phyloP scores from a whole-genome alignment of 805 yeast genomes.

The Saccharomyces mikatae region DNA sequence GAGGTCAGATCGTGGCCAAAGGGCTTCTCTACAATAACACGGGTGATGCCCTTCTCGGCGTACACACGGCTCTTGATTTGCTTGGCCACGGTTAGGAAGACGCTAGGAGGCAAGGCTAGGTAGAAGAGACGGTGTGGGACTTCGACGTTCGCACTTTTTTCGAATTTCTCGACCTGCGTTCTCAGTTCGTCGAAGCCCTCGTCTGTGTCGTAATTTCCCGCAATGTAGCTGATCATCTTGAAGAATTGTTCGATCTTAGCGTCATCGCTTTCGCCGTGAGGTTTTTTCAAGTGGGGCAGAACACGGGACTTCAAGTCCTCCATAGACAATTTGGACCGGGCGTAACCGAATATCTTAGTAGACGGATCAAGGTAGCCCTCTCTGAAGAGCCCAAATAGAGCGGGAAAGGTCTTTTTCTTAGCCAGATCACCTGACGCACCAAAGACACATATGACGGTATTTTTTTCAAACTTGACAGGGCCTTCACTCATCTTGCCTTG shows the following conservation, averaged over 20 bases:
- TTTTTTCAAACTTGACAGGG: slow-evolving; percentile 43
- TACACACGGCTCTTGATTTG: slow-evolving; percentile 64
- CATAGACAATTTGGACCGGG: slow-evolving; percentile 65
- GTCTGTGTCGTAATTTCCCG: slow-evolving; percentile 72
- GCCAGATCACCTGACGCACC: slow-evolving; percentile 96
- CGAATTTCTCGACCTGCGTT: slow-evolving; percentile 49
- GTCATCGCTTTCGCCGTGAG: slow-evolving; percentile 37
- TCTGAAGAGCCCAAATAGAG: slow-evolving; percentile 64
- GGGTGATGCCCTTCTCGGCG: slow-evolving; percentile 58
- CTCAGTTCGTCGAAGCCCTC: slow-evolving; percentile 63
- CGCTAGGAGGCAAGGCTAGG: slow-evolving; percentile 91
- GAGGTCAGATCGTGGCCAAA: slow-evolving; percentile 87
- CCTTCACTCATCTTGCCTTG: not conserved
- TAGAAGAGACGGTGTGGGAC: slow-evolving; percentile 78
- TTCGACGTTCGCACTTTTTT: slow-evolving; percentile 36
- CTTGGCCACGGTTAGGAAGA: slow-evolving; percentile 69
- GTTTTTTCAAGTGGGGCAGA: slow-evolving; percentile 49
- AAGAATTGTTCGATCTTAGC: slow-evolving; percentile 56
- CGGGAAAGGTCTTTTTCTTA: slow-evolving; percentile 90
- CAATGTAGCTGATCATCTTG: slow-evolving; percentile 53
- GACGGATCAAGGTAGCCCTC: slow-evolving; percentile 68
- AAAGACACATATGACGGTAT: slow-evolving; percentile 70
- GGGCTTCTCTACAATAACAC: slow-evolving; percentile 93
- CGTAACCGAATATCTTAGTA: slow-evolving; percentile 81
- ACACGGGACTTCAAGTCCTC: slow-evolving; percentile 66